Percentiles rank a stretch among this genome's conserved stretches.
These are phyloP conservation scores for Puccinia triticina DNA, from an alignment of 1,284 basidiomycete species.

Conservation along the genomic window DNA sequence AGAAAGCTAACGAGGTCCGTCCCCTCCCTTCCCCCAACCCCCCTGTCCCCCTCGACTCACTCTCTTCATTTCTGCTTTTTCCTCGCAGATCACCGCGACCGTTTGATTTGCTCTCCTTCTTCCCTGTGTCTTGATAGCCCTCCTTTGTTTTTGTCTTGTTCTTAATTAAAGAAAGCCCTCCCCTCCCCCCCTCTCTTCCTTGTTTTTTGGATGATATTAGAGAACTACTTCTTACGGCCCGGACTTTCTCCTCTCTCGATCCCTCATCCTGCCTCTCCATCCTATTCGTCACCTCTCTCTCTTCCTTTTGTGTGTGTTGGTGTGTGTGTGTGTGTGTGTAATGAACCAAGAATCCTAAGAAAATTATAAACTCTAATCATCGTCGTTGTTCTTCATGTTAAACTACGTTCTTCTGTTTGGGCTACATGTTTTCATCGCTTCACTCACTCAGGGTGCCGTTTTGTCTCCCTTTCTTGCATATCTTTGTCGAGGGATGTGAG, in stretches of 20 bases:
- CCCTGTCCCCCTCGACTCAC: background rate
- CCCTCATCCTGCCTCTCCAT: background rate
- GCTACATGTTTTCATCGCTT: no score
- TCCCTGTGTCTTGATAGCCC: background rate
- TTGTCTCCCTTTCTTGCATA: no score
- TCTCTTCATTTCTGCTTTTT: background rate
- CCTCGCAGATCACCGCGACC: constrained; percentile 28
- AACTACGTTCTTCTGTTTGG: no score
- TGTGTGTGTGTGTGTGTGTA: constrained; percentile 10
- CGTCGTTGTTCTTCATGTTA: no score
- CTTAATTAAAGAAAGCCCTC: background rate
- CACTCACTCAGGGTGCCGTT: no score
- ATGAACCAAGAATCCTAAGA: background rate
- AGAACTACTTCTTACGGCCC: background rate
- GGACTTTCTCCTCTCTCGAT: background rate
- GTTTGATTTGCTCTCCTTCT: background rate
- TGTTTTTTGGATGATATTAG: background rate
- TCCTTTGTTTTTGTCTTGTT: background rate
- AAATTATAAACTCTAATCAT: background rate
- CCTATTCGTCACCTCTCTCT: background rate
- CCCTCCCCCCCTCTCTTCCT: background rate
- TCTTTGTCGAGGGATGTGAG: no score
- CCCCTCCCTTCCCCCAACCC: background rate
- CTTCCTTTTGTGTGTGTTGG: background rate
- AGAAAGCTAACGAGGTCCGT: constrained; percentile 78